Conservation (phyloP, 78 protist genomes). For the Bodo saltans region DNA sequence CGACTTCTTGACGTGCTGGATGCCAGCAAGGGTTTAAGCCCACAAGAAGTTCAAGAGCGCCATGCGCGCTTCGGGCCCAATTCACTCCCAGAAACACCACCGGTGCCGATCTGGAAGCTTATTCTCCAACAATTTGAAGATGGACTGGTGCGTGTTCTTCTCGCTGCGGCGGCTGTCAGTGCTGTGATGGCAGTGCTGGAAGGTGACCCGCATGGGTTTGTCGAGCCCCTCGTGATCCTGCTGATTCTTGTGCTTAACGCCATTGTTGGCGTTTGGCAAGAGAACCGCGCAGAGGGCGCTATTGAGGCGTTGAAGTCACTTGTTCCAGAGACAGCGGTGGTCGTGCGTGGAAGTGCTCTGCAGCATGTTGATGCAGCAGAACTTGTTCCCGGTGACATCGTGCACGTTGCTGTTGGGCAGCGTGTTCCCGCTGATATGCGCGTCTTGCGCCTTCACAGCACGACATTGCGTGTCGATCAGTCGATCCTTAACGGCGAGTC, state of each 20-base stretch:
- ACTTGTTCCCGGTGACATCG: slow-evolving; percentile 46
- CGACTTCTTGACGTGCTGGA: too few species aligned
- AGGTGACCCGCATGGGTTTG: slow-evolving; percentile 25
- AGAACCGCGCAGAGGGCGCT: slow-evolving; percentile 58
- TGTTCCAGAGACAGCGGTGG: slow-evolving; percentile 30
- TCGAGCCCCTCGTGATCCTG: slow-evolving; percentile 54
- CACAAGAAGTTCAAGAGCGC: not conserved
- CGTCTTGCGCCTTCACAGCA: slow-evolving; percentile 1
- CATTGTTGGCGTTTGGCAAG: slow-evolving; percentile 66
- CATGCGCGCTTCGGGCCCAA: not conserved
- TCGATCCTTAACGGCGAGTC: slow-evolving; percentile 66
- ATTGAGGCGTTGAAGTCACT: slow-evolving; percentile 48
- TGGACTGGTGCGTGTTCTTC: slow-evolving; percentile 62
- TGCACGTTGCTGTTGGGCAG: slow-evolving; percentile 36
- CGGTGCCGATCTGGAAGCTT: slow-evolving; percentile 48
- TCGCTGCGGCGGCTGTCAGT: slow-evolving; percentile 56
- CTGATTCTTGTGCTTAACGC: slow-evolving; percentile 65
- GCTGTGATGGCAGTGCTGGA: slow-evolving; percentile 58
- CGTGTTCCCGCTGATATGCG: slow-evolving; percentile 58
- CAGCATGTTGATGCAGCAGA: not conserved
- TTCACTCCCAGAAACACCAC: slow-evolving; percentile 7
- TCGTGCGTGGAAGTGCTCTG: slow-evolving; percentile 22
- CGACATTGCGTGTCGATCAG: slow-evolving; percentile 50
- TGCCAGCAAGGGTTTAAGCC: slow-evolving; percentile 3
- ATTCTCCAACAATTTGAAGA: slow-evolving; percentile 73